These are phyloP conservation scores for Ceratonia siliqua DNA, from an alignment of 306 rosid genomes.

Conservation along the genomic window DNA sequence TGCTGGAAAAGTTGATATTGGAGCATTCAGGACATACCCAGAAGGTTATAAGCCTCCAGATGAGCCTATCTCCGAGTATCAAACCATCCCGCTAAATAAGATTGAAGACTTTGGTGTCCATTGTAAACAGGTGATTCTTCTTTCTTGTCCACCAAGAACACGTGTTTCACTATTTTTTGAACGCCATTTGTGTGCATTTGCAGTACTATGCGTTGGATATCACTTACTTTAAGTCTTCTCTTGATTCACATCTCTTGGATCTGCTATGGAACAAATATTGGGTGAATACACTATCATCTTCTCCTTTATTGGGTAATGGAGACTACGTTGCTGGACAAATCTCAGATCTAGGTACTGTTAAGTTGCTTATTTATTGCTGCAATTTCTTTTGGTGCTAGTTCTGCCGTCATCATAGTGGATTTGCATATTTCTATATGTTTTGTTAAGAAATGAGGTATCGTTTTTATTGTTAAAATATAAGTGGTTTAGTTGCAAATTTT, in stretches of 20 bases:
- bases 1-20: conserved; percentile 98
- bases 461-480: conserved; percentile 29
- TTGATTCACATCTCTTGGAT: conserved; percentile 71
- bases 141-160: neutral
- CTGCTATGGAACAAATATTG: conserved; percentile 76
- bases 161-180: conserved; percentile 3
- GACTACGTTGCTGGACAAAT: conserved; percentile 99
- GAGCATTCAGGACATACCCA: conserved; percentile 98
- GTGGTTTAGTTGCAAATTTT: conserved; percentile 15
- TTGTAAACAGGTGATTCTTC: conserved; percentile 81
- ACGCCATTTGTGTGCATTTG: conserved; percentile 34
- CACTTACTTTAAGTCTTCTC: conserved; percentile 74
- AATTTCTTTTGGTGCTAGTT: neutral
- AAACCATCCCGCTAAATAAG: conserved; percentile 95
- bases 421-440: conserved; percentile 10
- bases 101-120: conserved; percentile 99
- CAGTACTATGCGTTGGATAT: conserved; percentile 74
- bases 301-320: conserved; percentile 94
- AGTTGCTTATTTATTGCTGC: neutral
- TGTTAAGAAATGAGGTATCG: neutral
- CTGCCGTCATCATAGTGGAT: neutral
- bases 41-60: conserved; percentile 95
- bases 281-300: conserved; percentile 81
- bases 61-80: conserved; percentile 97
- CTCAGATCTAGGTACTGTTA: conserved; percentile 78